A percentile compares a stretch with the other conserved stretches of the same genome.
These are phyloP conservation scores for Juncus effusus DNA, from an alignment of 176 grass and related monocot species.

Conservation along the genomic window DNA sequence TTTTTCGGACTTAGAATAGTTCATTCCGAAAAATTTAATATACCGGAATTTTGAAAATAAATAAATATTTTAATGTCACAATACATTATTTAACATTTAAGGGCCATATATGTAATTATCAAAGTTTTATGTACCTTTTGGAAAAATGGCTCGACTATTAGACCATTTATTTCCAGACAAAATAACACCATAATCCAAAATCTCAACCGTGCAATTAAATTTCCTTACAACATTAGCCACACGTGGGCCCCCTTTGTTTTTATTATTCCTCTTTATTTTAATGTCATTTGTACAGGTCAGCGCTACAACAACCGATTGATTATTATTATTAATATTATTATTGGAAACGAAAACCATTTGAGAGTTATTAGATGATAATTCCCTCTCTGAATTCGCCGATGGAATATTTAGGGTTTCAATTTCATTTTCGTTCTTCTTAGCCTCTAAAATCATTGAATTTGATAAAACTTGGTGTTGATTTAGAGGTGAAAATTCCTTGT, in stretches of 20 bases:
- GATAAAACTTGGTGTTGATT: too few relatives aligned
- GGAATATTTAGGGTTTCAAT: too few relatives aligned
- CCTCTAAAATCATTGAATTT: too few relatives aligned
- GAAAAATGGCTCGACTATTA: slow-evolving; percentile 68
- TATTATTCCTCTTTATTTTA: slow-evolving; percentile 7
- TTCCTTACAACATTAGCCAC: slow-evolving; percentile 80
- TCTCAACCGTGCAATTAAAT: slow-evolving; percentile 69
- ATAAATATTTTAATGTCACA: background rate
- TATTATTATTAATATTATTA: background rate
- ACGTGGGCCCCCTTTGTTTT: slow-evolving; percentile 48
- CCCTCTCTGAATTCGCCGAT: too few relatives aligned
- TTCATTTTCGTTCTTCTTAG: too few relatives aligned
- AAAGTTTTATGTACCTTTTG: slow-evolving; percentile 60
- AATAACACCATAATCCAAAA: slow-evolving; percentile 68
- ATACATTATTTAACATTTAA: slow-evolving; percentile 7
- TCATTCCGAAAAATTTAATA: too few relatives aligned
- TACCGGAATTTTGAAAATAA: background rate
- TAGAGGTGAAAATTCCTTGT: too few relatives aligned
- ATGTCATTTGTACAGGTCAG: slow-evolving; percentile 16
- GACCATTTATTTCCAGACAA: slow-evolving; percentile 72
- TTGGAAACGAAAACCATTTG: too few relatives aligned
- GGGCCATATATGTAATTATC: background rate
- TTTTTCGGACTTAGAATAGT: too few relatives aligned
- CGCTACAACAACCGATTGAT: background rate
- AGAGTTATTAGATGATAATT: too few relatives aligned